A percentile compares a stretch with the other conserved stretches of the same genome.
Evolutionary conservation across 192 early-diverging fungal genomes (phyloP).

Genomic region (Podila minutissima): DNA sequence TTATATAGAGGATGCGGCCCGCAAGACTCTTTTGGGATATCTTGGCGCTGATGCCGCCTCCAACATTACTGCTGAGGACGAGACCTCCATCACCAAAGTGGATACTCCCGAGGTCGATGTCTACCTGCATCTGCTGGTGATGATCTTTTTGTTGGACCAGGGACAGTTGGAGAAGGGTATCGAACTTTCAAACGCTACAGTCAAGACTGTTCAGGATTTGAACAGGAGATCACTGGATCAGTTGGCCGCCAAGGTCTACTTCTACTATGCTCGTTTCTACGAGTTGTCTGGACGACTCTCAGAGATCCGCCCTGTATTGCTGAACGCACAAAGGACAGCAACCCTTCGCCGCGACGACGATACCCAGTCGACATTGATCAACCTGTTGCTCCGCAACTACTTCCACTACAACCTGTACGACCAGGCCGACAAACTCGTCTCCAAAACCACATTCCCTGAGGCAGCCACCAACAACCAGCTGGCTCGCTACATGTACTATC

Average conservation of each 20-base stretch:
- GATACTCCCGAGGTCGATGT: slow-evolving; percentile 82
- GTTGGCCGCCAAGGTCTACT: slow-evolving; percentile 89
- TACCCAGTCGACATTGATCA: slow-evolving; percentile 83
- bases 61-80: slow-evolving; percentile 56
- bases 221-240: slow-evolving; percentile 95
- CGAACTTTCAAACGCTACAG: slow-evolving; percentile 70
- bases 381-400: slow-evolving; percentile 92
- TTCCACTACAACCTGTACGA: slow-evolving; percentile 96
- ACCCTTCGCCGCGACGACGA: slow-evolving; percentile 93
- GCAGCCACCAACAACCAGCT: slow-evolving; percentile 92
- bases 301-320: slow-evolving; percentile 79
- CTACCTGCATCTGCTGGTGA: slow-evolving; percentile 83
- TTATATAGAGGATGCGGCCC: slow-evolving; percentile 37
- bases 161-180: slow-evolving; percentile 77
- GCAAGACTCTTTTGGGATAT: slow-evolving; percentile 35
- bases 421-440: slow-evolving; percentile 96
- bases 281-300: slow-evolving; percentile 77
- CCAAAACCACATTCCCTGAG: slow-evolving; percentile 92
- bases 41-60: slow-evolving; percentile 58
- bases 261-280: slow-evolving; percentile 93
- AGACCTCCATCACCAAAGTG: slow-evolving; percentile 33
- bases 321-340: slow-evolving; percentile 90
- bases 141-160: slow-evolving; percentile 87
- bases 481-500: slow-evolving; percentile 96
- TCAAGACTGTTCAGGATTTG: slow-evolving; percentile 67